Evolutionary conservation across 257 asterid species (phyloP).

Genomic region (Rhazya stricta): DNA sequence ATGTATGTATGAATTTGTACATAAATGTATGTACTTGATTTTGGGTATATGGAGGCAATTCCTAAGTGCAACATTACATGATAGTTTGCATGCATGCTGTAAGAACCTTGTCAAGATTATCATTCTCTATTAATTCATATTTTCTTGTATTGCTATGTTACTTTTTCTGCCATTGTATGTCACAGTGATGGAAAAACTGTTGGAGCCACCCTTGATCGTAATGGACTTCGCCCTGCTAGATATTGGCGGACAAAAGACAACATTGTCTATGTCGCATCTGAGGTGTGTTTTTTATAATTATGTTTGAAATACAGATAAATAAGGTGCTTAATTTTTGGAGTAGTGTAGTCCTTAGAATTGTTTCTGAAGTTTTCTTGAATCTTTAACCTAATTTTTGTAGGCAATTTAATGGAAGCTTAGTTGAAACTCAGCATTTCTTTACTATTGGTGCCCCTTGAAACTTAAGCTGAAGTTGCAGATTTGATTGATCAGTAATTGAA

Average conservation of each 20-base stretch:
- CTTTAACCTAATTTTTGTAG: background rate
- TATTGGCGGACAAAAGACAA: constrained; percentile 96
- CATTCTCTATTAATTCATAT: background rate
- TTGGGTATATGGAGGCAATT: constrained; percentile 2
- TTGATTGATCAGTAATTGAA: background rate
- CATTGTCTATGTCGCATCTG: constrained; percentile 96
- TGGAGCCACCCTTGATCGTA: constrained; percentile 99
- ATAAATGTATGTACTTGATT: background rate
- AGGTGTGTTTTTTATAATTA: constrained; percentile 45
- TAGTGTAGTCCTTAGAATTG: background rate
- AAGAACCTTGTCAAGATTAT: background rate
- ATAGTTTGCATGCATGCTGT: background rate
- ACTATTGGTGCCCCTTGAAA: background rate
- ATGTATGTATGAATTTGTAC: background rate
- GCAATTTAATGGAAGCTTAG: background rate
- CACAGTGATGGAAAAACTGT: constrained; percentile 96
- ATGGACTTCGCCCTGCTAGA: constrained; percentile 99
- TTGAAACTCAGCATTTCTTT: background rate
- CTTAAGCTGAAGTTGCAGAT: background rate
- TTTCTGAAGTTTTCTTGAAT: background rate
- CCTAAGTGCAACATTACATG: background rate
- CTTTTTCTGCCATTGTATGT: constrained; percentile 18
- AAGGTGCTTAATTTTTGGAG: background rate
- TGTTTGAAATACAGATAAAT: background rate
- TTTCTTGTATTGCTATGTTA: constrained; percentile 10